Conservation (phyloP, 208 protist species). For the Tritrichomonas foetus region DNA sequence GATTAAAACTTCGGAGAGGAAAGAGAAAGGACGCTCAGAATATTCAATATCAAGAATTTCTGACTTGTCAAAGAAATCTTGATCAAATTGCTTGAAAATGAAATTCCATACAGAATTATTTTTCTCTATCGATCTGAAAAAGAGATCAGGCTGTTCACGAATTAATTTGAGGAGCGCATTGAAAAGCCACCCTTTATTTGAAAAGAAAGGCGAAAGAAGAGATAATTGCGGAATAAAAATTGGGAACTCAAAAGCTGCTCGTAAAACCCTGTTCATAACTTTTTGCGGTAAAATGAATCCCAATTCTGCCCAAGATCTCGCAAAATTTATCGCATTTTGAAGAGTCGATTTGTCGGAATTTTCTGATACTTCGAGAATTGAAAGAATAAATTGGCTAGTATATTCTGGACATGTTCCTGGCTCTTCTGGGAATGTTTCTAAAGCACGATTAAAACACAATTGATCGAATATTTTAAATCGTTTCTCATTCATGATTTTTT, state of each 20-base stretch:
- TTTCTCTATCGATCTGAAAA: neutral
- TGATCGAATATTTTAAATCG: no score
- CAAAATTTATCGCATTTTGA: constrained; percentile 24
- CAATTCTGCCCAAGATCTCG: neutral
- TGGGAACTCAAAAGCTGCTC: neutral
- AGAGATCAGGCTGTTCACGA: neutral
- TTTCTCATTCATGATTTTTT: no score
- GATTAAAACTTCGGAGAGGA: neutral
- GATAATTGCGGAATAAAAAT: neutral
- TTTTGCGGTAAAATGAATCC: neutral
- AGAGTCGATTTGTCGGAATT: neutral
- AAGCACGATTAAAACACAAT: no score
- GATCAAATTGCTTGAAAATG: neutral
- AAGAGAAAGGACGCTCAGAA: neutral
- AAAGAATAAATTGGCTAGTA: neutral
- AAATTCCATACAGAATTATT: neutral
- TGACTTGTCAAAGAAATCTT: neutral
- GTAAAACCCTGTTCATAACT: neutral
- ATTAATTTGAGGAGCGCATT: neutral
- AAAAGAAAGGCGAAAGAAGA: neutral
- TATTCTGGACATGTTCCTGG: no score
- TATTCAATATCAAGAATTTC: neutral
- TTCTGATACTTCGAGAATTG: neutral
- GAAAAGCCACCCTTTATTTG: neutral
- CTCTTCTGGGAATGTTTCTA: no score